Percentiles rank a stretch among this genome's conserved stretches.
Evolutionary conservation across 805 yeast genomes (phyloP).

Genomic region (Saccharomycopsis vini): DNA sequence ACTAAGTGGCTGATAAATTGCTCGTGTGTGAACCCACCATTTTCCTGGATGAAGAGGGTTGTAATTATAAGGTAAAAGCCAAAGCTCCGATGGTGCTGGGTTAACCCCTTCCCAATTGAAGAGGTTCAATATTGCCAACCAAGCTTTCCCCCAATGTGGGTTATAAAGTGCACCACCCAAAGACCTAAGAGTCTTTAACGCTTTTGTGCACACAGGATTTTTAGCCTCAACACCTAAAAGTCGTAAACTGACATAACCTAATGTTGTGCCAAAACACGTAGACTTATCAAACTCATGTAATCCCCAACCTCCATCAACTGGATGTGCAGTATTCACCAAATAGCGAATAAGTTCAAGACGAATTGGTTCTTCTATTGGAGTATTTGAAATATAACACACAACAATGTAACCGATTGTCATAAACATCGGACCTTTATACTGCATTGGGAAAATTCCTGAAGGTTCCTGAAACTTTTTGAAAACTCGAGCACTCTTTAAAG

Average conservation of each 20-base stretch:
- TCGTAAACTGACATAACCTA: slow-evolving; percentile 78
- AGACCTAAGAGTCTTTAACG: slow-evolving; percentile 56
- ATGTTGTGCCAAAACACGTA: slow-evolving; percentile 89
- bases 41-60: slow-evolving; percentile 83
- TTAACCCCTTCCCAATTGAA: slow-evolving; percentile 96
- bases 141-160: slow-evolving; percentile 98
- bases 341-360: slow-evolving; percentile 71
- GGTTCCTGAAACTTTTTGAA: slow-evolving; percentile 63
- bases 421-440: slow-evolving; percentile 97
- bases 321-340: slow-evolving; percentile 85
- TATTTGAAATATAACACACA: slow-evolving; percentile 59
- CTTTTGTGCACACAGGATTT: slow-evolving; percentile 72
- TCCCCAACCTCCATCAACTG: slow-evolving; percentile 99
- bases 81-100: slow-evolving; percentile 95
- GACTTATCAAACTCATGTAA: slow-evolving; percentile 85
- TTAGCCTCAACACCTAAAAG: slow-evolving; percentile 64
- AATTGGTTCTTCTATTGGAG: slow-evolving; percentile 58
- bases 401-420: slow-evolving; percentile 85
- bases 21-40: slow-evolving; percentile 99
- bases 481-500: slow-evolving; percentile 67
- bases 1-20: slow-evolving; percentile 80
- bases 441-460: slow-evolving; percentile 85
- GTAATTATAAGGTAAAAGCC: slow-evolving; percentile 71
- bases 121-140: slow-evolving; percentile 72
- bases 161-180: slow-evolving; percentile 84